A percentile compares a stretch with the other conserved stretches of the same genome.
These are phyloP conservation scores for Hygrocybe coccinea DNA, from an alignment of 768 basidiomycete species.

Conservation along the genomic window DNA sequence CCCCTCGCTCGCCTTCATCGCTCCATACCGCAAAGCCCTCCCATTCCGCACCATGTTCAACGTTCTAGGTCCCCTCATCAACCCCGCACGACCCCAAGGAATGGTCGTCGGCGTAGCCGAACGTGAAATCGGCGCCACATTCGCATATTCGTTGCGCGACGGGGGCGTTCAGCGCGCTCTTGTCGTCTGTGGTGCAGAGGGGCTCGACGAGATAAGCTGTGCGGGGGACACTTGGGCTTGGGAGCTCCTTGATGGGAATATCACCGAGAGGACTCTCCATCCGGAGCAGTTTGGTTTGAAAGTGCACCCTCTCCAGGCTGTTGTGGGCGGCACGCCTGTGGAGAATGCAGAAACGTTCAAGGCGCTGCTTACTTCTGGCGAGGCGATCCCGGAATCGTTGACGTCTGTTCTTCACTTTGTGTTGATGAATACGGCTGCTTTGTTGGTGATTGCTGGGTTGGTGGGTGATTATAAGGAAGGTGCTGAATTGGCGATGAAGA, in stretches of 20 bases:
- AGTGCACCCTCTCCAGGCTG: conserved; percentile 61
- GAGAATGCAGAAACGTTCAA: conserved; percentile 80
- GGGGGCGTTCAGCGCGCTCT: conserved; percentile 77
- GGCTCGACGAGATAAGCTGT: conserved; percentile 92
- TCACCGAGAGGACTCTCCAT: conserved; percentile 57
- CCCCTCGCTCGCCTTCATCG: conserved; percentile 74
- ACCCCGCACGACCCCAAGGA: conserved; percentile 78
- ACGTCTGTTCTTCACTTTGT: conserved; percentile 79
- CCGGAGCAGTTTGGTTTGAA: conserved; percentile 76
- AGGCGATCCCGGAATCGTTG: conserved; percentile 50
- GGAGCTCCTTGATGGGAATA: conserved; percentile 68
- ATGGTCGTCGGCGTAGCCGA: conserved; percentile 92
- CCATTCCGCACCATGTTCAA: conserved; percentile 98
- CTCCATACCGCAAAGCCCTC: conserved; percentile 77
- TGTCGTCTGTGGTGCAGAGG: conserved; percentile 91
- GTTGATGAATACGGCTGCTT: conserved; percentile 86
- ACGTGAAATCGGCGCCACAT: conserved; percentile 72
- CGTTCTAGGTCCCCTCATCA: conserved; percentile 88
- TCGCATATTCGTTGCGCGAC: conserved; percentile 68
- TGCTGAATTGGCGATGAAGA: conserved; percentile 58
- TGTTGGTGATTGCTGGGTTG: conserved; percentile 78
- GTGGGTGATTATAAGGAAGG: conserved; percentile 69
- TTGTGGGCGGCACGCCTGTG: conserved; percentile 61
- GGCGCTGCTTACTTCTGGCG: conserved; percentile 54
- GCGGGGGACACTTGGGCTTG: conserved; percentile 84